A percentile compares a stretch with the other conserved stretches of the same genome.
Conservation (phyloP, 768 basidiomycete species). For the Tulasnella calospora region DNA sequence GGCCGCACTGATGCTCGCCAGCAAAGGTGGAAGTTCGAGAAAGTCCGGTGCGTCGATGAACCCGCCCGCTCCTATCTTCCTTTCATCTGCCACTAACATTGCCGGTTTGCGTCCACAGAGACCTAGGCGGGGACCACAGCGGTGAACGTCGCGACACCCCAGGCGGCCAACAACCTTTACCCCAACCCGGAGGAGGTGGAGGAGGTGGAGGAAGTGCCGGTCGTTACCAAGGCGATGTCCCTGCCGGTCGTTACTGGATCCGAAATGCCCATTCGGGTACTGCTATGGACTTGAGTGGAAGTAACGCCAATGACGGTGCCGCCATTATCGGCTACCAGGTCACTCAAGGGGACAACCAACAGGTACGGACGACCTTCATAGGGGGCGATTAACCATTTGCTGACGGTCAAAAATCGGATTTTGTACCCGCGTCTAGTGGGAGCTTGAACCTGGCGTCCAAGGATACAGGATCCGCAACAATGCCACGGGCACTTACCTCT, state of each 20-base stretch:
- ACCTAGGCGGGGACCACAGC: neutral
- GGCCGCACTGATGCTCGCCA: neutral
- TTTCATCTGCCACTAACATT: neutral
- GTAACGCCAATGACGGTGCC: neutral
- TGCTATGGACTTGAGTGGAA: constrained; percentile 7
- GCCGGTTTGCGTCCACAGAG: neutral
- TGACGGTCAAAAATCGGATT: neutral
- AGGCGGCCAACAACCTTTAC: neutral
- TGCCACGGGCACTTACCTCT: neutral
- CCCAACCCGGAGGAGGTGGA: neutral
- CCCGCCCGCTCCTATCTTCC: neutral
- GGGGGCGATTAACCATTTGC: neutral
- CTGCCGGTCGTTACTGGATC: neutral
- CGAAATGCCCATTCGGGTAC: neutral
- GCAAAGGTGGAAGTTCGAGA: constrained; percentile 2
- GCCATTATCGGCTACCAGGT: constrained; percentile 1
- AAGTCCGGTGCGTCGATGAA: neutral
- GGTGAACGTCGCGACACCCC: neutral
- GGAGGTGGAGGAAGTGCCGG: neutral
- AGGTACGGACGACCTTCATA: neutral
- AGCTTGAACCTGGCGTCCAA: neutral
- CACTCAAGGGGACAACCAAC: constrained; percentile 2
- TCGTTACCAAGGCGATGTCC: neutral
- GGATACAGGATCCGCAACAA: neutral
- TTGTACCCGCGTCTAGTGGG: neutral